These are phyloP conservation scores for Nigrospora oryzae DNA, from an alignment of 2,329 filamentous ascomycete species.

Conservation along the genomic window DNA sequence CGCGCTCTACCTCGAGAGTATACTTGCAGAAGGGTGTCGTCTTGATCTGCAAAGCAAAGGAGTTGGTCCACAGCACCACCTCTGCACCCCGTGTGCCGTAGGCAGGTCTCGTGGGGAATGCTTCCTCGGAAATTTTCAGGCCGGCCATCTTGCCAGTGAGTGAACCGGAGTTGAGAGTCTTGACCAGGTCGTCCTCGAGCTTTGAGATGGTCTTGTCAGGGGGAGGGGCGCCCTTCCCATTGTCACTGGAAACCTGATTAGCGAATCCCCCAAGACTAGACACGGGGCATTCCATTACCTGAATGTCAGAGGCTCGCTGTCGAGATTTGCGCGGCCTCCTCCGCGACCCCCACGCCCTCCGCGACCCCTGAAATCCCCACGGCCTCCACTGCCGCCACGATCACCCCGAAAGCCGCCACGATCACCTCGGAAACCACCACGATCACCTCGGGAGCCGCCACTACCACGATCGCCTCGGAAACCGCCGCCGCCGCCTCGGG, in stretches of 20 bases:
- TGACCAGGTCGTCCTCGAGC: conserved; percentile 32
- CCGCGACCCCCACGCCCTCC: conserved; percentile 6
- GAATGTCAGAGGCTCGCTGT: conserved; percentile 18
- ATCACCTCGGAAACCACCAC: neutral
- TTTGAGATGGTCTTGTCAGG: conserved; percentile 22
- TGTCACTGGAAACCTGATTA: conserved; percentile 1
- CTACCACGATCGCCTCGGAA: conserved; percentile 1
- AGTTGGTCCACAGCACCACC: conserved; percentile 45
- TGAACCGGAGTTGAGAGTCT: conserved; percentile 17
- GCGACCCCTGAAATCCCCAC: conserved; percentile 5
- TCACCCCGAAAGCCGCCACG: conserved; percentile 6
- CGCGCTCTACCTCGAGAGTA: conserved; percentile 25
- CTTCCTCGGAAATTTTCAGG: conserved; percentile 16
- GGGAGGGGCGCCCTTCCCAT: conserved; percentile 6
- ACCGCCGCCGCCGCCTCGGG: conserved; percentile 1
- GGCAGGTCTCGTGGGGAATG: conserved; percentile 38
- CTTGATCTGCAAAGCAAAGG: conserved; percentile 35
- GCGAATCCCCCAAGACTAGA: neutral
- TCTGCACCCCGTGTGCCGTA: conserved; percentile 34
- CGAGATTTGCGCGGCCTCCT: conserved; percentile 9
- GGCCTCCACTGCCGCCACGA: conserved; percentile 10
- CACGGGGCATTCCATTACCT: conserved; percentile 14
- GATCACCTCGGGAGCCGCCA: neutral
- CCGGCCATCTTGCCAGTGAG: conserved; percentile 27
- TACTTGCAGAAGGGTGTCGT: conserved; percentile 34